phyloP scores from a whole-genome alignment of 352 stramenopile species.

The Pythium aquatile region DNA sequence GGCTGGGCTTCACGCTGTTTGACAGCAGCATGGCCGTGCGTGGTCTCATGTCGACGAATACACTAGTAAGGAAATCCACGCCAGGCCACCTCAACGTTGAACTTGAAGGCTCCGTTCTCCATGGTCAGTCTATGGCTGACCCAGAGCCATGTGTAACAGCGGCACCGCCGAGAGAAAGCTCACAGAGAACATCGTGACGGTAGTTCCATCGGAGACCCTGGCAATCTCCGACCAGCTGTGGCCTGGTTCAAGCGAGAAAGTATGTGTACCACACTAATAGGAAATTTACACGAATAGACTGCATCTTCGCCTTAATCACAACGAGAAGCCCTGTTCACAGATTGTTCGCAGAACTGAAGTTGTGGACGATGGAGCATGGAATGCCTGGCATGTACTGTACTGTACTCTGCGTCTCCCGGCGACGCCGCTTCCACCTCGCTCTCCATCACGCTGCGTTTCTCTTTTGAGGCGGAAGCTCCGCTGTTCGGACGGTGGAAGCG shows the following conservation, averaged over 20 bases:
- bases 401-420: background rate
- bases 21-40: background rate
- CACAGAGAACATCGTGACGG: background rate
- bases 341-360: constrained; percentile 1
- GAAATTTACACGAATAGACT: background rate
- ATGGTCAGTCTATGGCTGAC: background rate
- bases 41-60: background rate
- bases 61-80: background rate
- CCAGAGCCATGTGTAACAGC: constrained; percentile 5
- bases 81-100: background rate
- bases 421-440: background rate
- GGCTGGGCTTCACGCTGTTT: background rate
- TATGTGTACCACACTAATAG: background rate
- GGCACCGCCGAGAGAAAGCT: background rate
- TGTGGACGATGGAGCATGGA: background rate
- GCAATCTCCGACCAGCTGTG: too few relatives aligned
- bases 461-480: background rate
- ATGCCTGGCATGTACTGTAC: too few relatives aligned
- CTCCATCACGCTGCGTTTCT: background rate
- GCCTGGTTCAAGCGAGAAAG: too few relatives aligned
- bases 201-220: background rate
- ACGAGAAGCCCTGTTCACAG: background rate
- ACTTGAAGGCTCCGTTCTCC: background rate
- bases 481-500: background rate
- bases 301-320: background rate